These are phyloP conservation scores for Rhodomyrtus tomentosa DNA, from an alignment of 345 rosid genomes.

Conservation along the genomic window DNA sequence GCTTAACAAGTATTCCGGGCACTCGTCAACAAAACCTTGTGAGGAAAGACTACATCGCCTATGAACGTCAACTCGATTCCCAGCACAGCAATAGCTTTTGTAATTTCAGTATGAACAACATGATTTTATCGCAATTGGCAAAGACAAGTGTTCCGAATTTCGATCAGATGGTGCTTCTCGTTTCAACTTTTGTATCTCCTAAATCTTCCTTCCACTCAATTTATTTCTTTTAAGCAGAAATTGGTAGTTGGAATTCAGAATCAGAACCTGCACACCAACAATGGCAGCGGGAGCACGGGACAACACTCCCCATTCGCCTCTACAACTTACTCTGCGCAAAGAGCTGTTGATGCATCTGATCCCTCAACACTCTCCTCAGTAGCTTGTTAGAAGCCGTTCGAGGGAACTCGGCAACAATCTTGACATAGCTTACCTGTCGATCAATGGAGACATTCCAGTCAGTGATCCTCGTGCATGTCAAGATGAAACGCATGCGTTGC, in stretches of 20 bases:
- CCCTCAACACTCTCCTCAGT: slow-evolving; percentile 65
- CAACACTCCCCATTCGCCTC: background rate
- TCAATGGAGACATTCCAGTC: background rate
- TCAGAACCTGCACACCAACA: background rate
- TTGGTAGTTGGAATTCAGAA: background rate
- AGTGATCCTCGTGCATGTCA: background rate
- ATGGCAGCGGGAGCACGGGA: background rate
- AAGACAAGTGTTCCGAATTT: background rate
- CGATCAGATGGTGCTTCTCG: background rate
- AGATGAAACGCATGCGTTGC: background rate
- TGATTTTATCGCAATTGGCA: background rate
- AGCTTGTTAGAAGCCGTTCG: slow-evolving; percentile 82
- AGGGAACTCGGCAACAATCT: slow-evolving; percentile 57
- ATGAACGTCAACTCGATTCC: background rate
- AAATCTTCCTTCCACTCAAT: background rate
- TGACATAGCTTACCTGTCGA: slow-evolving; percentile 60
- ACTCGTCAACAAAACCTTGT: background rate
- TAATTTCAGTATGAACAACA: background rate
- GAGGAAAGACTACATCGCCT: background rate
- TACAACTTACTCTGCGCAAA: slow-evolving; percentile 36
- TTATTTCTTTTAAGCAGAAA: background rate
- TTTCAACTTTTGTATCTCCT: background rate
- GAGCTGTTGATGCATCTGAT: slow-evolving; percentile 40
- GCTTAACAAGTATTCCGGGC: background rate
- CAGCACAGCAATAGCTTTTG: background rate